Conservation (phyloP, 2,329 filamentous ascomycete species). For the Penicillium fuscoglaucum region DNA sequence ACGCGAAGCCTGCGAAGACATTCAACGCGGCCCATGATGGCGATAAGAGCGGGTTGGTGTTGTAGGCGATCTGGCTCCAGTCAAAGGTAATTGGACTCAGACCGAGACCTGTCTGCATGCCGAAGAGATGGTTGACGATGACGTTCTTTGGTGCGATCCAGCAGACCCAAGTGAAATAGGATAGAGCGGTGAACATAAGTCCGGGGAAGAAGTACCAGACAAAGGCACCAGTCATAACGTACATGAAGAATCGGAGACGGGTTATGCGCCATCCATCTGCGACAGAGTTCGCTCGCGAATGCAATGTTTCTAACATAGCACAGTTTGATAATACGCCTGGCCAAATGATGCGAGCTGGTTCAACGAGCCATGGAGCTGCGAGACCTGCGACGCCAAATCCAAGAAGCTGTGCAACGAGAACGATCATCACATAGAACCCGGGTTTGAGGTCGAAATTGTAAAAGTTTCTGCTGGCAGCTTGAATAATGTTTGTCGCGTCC, state of each 20-base stretch:
- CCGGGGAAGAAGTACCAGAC: slow-evolving; percentile 56
- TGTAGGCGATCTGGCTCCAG: slow-evolving; percentile 38
- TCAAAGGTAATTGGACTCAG: slow-evolving; percentile 36
- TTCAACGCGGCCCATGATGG: slow-evolving; percentile 44
- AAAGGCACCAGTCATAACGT: slow-evolving; percentile 32
- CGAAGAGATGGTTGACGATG: slow-evolving; percentile 50
- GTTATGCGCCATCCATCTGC: slow-evolving; percentile 44
- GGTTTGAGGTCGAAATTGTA: slow-evolving; percentile 45
- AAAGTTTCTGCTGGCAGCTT: slow-evolving; percentile 41
- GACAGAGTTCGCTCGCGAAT: slow-evolving; percentile 39
- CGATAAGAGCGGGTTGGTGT: slow-evolving; percentile 36
- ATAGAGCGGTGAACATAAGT: slow-evolving; percentile 52
- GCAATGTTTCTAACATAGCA: slow-evolving; percentile 41
- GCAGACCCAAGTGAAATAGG: slow-evolving; percentile 51
- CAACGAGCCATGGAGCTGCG: slow-evolving; percentile 39
- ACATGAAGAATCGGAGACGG: slow-evolving; percentile 42
- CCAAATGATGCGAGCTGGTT: slow-evolving; percentile 44
- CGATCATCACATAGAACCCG: slow-evolving; percentile 42
- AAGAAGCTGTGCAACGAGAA: slow-evolving; percentile 42
- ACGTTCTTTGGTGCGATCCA: slow-evolving; percentile 53
- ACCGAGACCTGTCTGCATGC: slow-evolving; percentile 36
- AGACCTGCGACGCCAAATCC: slow-evolving; percentile 46
- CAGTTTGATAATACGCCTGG: slow-evolving; percentile 42
- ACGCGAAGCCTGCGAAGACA: slow-evolving; percentile 41
- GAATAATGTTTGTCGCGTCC: slow-evolving; percentile 50